Evolutionary conservation across 805 yeast species (phyloP), one percentile per base, ranked within the genome.

Genomic region (Hanseniaspora mollemarum): DNA sequence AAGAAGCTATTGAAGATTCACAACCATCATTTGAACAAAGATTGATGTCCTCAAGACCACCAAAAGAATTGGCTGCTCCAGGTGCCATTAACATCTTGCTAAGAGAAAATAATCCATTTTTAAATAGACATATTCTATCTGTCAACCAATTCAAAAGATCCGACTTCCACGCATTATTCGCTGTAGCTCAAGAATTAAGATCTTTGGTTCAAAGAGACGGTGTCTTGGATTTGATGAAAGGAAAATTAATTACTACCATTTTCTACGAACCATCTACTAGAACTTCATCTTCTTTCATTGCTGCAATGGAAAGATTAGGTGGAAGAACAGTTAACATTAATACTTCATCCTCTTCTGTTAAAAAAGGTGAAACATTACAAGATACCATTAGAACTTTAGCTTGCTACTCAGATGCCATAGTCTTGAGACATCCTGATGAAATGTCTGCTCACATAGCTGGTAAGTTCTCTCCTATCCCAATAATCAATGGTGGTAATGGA

Each of bases 221-320:
- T 61, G 94, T 87, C 50, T 72, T 92, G 63, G 96, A 90, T 67
- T 69, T 92, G 55, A 77, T 92, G 71, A 78, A 81, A 67, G 95
- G 97, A 54, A 81, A 94, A 61, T 80, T 92, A 51, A 74, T 92
- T 62, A 86, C 96, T 43, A 94, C 97, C 10, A 81, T 92, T 73
- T 92, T 92, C 74, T 92, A 87, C 68, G 99, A 92, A 72, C 98
- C 99, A 59, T 87, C 96, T 5, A 94, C 99, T 36, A 79, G 99
- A 71, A 92, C 99, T 31, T 79, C 94, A 18, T 80, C 96, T 21
- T 92, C 97, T 1, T 94, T 94, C 66, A 95, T 92, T 67, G 96
- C 96, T 60, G 99, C 99, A 54, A 92, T 92, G 98, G 97, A 92
- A 74, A 84, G 99, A 72, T 75, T 92, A 60, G 99, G 99, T 67